Conservation (phyloP, 768 basidiomycete genomes). For the Kwoniella bestiolae region DNA sequence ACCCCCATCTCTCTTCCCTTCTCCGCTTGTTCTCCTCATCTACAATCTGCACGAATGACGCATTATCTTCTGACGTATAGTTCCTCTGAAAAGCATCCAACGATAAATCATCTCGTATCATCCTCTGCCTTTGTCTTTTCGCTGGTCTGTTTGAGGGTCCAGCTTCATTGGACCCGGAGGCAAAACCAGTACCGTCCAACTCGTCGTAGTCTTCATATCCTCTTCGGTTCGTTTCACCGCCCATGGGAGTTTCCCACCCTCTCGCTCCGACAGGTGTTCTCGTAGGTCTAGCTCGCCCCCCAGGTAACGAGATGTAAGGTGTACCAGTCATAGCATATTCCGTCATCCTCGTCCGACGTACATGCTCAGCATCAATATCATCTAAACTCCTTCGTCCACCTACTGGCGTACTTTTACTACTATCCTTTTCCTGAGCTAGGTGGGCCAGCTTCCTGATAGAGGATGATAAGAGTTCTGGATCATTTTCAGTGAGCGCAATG, state of each 20-base stretch:
- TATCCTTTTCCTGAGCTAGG: conserved; percentile 43
- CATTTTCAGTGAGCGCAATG: conserved; percentile 74
- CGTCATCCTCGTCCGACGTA: conserved; percentile 39
- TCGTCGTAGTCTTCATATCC: conserved; percentile 34
- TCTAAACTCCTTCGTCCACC: conserved; percentile 22
- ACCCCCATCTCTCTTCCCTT: conserved; percentile 77
- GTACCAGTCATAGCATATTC: conserved; percentile 49
- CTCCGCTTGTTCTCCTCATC: conserved; percentile 78
- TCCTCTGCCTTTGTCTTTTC: conserved; percentile 6
- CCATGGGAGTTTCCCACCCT: conserved; percentile 52
- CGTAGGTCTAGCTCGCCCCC: conserved; percentile 20
- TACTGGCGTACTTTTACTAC: conserved; percentile 15
- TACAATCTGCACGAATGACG: conserved; percentile 91
- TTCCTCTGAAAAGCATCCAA: conserved; percentile 86
- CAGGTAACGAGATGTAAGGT: conserved; percentile 48
- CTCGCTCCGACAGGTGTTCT: conserved; percentile 52
- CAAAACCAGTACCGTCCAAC: conserved; percentile 20
- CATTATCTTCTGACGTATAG: conserved; percentile 96
- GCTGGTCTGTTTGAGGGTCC: conserved; percentile 1
- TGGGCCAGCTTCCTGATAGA: conserved; percentile 76
- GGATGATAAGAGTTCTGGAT: conserved; percentile 74
- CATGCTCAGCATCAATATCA: conserved; percentile 28
- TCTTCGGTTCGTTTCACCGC: conserved; percentile 26
- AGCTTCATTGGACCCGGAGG: not conserved
- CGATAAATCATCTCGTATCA: conserved; percentile 63